Percentiles rank a stretch among this genome's conserved stretches.
Conservation (phyloP, 331 rosid species). For the Phaseolus coccineus region DNA sequence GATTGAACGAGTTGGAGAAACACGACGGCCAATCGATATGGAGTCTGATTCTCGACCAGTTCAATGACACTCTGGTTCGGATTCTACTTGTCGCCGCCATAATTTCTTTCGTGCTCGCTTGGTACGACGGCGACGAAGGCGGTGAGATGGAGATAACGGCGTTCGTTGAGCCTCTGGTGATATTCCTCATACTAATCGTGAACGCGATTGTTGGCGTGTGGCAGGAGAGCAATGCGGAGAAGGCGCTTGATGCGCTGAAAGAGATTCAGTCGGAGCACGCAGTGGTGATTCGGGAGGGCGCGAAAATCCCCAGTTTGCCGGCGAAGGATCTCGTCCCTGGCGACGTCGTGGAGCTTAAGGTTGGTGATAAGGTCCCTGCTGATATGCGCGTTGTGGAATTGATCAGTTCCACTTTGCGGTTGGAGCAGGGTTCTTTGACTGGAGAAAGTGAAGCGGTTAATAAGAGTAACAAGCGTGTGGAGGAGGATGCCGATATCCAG, state of each 20-base stretch:
- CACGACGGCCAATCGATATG: slow-evolving; percentile 77
- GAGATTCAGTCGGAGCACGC: slow-evolving; percentile 85
- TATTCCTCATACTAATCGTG: slow-evolving; percentile 76
- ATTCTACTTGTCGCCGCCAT: slow-evolving; percentile 81
- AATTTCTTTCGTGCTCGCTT: slow-evolving; percentile 75
- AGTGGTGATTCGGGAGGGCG: slow-evolving; percentile 53
- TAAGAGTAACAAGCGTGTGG: slow-evolving; percentile 65
- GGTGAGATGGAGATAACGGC: slow-evolving; percentile 81
- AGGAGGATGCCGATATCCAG: slow-evolving; percentile 71
- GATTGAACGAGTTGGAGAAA: slow-evolving; percentile 76
- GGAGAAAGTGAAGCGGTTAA: slow-evolving; percentile 93
- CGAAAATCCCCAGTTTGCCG: slow-evolving; percentile 45
- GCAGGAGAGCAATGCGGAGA: slow-evolving; percentile 91
- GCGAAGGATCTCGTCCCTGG: slow-evolving; percentile 75
- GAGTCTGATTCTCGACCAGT: slow-evolving; percentile 71
- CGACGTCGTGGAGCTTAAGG: slow-evolving; percentile 74
- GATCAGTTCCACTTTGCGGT: slow-evolving; percentile 78
- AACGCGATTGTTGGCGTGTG: slow-evolving; percentile 82
- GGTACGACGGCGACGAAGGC: slow-evolving; percentile 74
- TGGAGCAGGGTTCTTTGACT: slow-evolving; percentile 86
- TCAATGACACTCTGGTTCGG: slow-evolving; percentile 78
- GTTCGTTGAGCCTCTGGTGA: slow-evolving; percentile 82
- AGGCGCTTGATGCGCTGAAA: slow-evolving; percentile 81
- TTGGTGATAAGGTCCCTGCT: slow-evolving; percentile 88
- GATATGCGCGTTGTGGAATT: slow-evolving; percentile 81